Evolutionary conservation across 345 rosid species (phyloP).

Genomic region (Populus simonii): DNA sequence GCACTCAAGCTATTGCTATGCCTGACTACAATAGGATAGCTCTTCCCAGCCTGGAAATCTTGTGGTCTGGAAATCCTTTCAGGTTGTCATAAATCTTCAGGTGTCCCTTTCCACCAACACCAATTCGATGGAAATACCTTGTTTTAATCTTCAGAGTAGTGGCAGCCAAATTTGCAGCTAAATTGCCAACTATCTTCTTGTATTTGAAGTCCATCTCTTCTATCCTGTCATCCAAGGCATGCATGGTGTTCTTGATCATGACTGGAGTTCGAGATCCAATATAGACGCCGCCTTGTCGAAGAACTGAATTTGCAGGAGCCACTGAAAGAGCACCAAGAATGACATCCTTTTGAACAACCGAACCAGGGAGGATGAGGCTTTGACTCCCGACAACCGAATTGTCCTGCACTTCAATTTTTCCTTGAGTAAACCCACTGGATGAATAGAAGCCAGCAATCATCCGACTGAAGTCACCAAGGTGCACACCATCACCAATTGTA

Average conservation of each 20-base stretch:
- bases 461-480: slow-evolving; percentile 64
- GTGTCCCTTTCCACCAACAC: slow-evolving; percentile 51
- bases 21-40: slow-evolving; percentile 43
- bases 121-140: slow-evolving; percentile 65
- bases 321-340: slow-evolving; percentile 67
- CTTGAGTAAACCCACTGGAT: slow-evolving; percentile 30
- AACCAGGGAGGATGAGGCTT: slow-evolving; percentile 57
- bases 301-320: slow-evolving; percentile 52
- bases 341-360: slow-evolving; percentile 43
- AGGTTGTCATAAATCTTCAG: slow-evolving; percentile 45
- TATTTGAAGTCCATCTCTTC: slow-evolving; percentile 69
- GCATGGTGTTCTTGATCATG: slow-evolving; percentile 61
- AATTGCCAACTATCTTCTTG: slow-evolving; percentile 61
- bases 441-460: slow-evolving; percentile 46
- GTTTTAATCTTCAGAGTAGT: slow-evolving; percentile 62
- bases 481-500: slow-evolving; percentile 50
- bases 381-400: slow-evolving; percentile 65
- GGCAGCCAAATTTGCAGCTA: slow-evolving; percentile 54
- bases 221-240: slow-evolving; percentile 60
- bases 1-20: slow-evolving; percentile 73
- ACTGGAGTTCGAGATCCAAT: slow-evolving; percentile 54
- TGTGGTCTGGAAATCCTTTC: slow-evolving; percentile 50
- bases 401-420: slow-evolving; percentile 44
- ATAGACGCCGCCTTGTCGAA: slow-evolving; percentile 54
- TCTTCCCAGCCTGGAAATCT: slow-evolving; percentile 45